Base-by-base conservation (phyloP, 805 yeast species). In the Candida pseudofarinosa region DNA sequence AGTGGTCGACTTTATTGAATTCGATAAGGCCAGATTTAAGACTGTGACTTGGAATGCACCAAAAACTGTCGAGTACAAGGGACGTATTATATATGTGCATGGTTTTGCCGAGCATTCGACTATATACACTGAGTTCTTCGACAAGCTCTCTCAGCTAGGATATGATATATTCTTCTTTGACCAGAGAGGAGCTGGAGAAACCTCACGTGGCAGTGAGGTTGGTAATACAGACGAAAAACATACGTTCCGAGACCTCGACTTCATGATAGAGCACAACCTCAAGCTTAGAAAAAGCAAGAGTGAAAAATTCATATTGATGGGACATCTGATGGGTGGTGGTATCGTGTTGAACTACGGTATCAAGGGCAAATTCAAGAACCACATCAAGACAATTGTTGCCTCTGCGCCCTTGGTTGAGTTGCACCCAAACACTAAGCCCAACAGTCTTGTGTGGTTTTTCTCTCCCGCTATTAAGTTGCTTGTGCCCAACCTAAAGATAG, bases 311-410 rank as follows among this genome's bases (percentile, higher is more conserved):
- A 73, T 67, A 51, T 54, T 86, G 37, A 66, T 76, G 54, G 89
- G 91, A 1, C 88, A 81, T 50, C 84, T 89, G 7, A 84, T 86
- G 90, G 95, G 95, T 39, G 91, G 91, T 16, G 90, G 84, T 0
- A 79, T 85, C 39, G 67, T 66, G 0, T 63, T 85, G 44, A 82
- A 81, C 58, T 85, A 85, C 56, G 80, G 77, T 3, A 69, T 78
- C 31, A 55, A 57, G 26, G 90, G 90, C 2, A 74, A 67, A 45
- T 62, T 71, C 53, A 69, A 62, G 36, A 69, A 73, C 19, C 51
- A 69, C 15, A 45, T 85, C 19, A 62, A 66, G 28, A 79, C 78
- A 0, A 70, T 77, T 35, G 60, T 74, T 33, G 74, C 69, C 0
- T 64, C 74, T 28, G 88, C 81, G 1, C 95, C 95, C 1, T 69